Conservation (phyloP, 2,329 filamentous ascomycete species). For the Ophiostoma montium region DNA sequence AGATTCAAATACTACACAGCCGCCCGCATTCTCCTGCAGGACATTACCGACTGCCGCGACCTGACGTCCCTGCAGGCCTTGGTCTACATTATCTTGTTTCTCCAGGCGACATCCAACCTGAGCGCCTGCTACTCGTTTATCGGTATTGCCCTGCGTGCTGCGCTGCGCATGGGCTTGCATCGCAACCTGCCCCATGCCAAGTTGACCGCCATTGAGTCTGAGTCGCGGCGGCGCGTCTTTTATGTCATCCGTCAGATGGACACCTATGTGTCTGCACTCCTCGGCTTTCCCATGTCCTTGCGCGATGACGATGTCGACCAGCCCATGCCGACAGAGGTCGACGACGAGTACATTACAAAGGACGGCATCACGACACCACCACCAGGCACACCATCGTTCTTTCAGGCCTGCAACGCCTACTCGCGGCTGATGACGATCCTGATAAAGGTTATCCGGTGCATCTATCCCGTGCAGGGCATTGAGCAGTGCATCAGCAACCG, state of each 20-base stretch:
- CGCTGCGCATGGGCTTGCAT: constrained; percentile 66
- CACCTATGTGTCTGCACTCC: constrained; percentile 52
- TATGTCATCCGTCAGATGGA: constrained; percentile 58
- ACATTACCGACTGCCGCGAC: constrained; percentile 57
- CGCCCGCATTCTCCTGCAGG: constrained; percentile 49
- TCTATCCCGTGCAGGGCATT: constrained; percentile 49
- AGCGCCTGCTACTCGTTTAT: constrained; percentile 71
- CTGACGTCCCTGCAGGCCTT: constrained; percentile 61
- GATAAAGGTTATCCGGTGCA: constrained; percentile 47
- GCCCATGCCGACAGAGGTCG: constrained; percentile 47
- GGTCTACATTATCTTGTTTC: constrained; percentile 66
- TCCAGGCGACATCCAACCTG: constrained; percentile 66
- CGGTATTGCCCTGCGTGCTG: constrained; percentile 61
- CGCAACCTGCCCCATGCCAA: constrained; percentile 52
- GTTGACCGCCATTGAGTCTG: constrained; percentile 48
- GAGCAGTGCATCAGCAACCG: constrained; percentile 31
- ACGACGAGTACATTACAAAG: constrained; percentile 53
- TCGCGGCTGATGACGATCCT: constrained; percentile 49
- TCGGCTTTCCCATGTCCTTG: constrained; percentile 52
- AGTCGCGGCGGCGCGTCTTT: constrained; percentile 50
- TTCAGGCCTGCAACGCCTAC: constrained; percentile 53
- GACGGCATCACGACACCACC: constrained; percentile 41
- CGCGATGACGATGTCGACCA: constrained; percentile 54
- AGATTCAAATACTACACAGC: constrained; percentile 64
- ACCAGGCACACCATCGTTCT: constrained; percentile 41